A percentile compares a stretch with the other conserved stretches of the same genome.
Evolutionary conservation across 176 grass and related monocot genomes (phyloP).

Genomic region (Zoysia pacifica): DNA sequence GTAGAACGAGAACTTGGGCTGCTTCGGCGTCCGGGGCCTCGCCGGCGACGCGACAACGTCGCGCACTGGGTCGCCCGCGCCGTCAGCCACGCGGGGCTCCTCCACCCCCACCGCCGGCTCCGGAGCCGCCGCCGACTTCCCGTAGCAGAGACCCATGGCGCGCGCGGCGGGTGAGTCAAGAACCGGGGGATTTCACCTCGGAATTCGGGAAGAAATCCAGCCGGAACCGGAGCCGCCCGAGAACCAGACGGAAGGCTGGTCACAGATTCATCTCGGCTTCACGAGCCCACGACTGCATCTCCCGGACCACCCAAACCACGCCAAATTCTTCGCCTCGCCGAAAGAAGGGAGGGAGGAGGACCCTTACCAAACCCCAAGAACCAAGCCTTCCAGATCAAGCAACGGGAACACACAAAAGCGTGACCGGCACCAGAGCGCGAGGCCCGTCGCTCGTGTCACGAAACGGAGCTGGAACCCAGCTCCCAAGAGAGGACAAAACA

Average conservation of each 20-base stretch:
- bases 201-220: not conserved
- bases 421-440: not conserved
- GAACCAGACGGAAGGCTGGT: conserved; percentile 10
- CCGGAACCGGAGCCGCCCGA: conserved; percentile 17
- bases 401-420: not conserved
- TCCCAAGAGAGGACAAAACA: conserved; percentile 6
- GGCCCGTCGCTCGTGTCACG: not conserved
- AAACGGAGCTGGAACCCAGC: not conserved
- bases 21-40: conserved; percentile 65
- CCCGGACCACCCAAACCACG: conserved; percentile 14
- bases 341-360: not conserved
- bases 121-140: conserved; percentile 63
- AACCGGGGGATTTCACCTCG: conserved; percentile 34
- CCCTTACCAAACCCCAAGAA: conserved; percentile 17
- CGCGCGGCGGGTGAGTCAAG: conserved; percentile 27
- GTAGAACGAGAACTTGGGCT: conserved; percentile 90
- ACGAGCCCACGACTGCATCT: conserved; percentile 32
- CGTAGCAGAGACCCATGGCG: conserved; percentile 86
- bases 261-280: conserved; percentile 39
- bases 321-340: not conserved
- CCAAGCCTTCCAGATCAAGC: not conserved
- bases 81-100: conserved; percentile 21
- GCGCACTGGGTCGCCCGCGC: not conserved
- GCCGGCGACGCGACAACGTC: conserved; percentile 28
- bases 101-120: conserved; percentile 48